phyloP scores from a whole-genome alignment of 2,329 filamentous ascomycete genomes.

The Botrytis sinoallii region DNA sequence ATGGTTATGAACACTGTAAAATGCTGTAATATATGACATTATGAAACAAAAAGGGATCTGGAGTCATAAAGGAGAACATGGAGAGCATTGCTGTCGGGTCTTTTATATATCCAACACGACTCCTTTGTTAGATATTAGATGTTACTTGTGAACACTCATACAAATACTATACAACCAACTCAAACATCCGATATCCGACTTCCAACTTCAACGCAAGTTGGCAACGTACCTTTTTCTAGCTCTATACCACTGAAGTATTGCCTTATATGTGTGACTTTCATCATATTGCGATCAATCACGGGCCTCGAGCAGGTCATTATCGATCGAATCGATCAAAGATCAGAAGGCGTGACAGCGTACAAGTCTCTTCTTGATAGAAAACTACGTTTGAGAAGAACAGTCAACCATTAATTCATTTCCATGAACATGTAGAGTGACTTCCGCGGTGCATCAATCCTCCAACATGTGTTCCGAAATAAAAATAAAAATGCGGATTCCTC shows the following conservation, averaged over 20 bases:
- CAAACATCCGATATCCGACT: background rate
- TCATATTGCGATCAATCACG: background rate
- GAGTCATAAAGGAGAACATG: background rate
- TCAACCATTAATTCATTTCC: too few relatives aligned
- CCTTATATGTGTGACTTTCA: background rate
- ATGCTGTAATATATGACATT: constrained; percentile 5
- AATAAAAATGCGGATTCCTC: background rate
- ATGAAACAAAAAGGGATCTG: background rate
- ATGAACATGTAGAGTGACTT: background rate
- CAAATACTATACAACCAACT: background rate
- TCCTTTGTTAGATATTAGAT: background rate
- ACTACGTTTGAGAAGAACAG: background rate
- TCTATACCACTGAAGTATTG: background rate
- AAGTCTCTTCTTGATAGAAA: background rate
- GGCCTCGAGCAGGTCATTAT: background rate
- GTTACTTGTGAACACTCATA: background rate
- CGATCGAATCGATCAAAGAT: background rate
- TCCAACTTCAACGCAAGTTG: background rate
- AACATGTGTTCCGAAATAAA: background rate
- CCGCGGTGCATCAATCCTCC: background rate
- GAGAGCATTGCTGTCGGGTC: background rate
- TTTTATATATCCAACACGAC: background rate
- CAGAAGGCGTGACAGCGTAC: background rate
- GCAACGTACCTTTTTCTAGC: too few relatives aligned
- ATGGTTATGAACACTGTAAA: constrained; percentile 2